Percentiles rank a stretch among this genome's conserved stretches.
Conservation (phyloP, 192 early-diverging fungal genomes). For the Anaeromyces robustus region DNA sequence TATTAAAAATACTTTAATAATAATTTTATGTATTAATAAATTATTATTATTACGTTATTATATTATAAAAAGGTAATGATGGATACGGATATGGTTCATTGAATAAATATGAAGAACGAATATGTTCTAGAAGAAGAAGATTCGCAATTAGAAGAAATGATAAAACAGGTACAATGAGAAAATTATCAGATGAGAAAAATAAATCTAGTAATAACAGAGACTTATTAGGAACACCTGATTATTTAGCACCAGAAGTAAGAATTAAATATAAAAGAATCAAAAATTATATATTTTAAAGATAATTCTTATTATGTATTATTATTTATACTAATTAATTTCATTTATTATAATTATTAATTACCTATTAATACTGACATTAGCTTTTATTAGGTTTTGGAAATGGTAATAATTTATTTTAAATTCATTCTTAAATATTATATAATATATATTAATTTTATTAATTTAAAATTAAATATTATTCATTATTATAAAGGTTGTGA, state of each 20-base stretch:
- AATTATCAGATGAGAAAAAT: background rate
- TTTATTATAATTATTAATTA: background rate
- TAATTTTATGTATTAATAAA: too few species aligned
- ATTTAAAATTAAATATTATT: background rate
- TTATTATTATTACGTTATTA: too few species aligned
- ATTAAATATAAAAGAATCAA: conserved; percentile 28
- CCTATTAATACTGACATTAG: too few species aligned
- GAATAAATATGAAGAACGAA: background rate
- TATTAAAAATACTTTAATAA: too few species aligned
- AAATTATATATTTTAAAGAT: too few species aligned
- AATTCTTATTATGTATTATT: background rate
- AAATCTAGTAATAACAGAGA: conserved; percentile 7
- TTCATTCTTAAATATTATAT: too few species aligned
- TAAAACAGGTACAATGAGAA: background rate
- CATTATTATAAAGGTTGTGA: conserved; percentile 14
- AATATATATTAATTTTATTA: too few species aligned
- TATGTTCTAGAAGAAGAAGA: background rate
- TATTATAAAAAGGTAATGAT: background rate
- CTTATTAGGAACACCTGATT: conserved; percentile 76
- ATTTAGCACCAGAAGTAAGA: conserved; percentile 85
- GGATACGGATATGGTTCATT: background rate
- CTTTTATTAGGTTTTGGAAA: background rate
- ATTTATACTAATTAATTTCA: background rate
- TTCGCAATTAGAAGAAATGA: conserved; percentile 21
- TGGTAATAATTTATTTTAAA: background rate